Conservation (phyloP, 805 yeast genomes). For the Wickerhamomyces queroliae region DNA sequence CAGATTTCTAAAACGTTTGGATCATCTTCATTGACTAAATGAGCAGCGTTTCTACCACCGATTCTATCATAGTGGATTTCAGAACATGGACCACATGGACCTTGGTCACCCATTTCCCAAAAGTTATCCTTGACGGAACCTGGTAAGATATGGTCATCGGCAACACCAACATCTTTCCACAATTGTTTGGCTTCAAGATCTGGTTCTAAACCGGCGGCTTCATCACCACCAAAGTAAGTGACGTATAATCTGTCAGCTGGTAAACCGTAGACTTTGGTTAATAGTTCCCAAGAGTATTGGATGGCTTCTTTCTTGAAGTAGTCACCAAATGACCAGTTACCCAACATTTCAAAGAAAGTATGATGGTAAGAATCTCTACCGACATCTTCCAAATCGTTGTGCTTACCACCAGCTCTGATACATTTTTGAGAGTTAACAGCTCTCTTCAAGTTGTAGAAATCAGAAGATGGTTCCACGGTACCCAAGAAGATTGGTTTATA, state of each 20-base stretch:
- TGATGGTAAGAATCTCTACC: slow-evolving; percentile 98
- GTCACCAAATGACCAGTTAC: slow-evolving; percentile 99
- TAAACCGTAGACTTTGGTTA: slow-evolving; percentile 80
- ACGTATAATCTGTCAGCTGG: slow-evolving; percentile 81
- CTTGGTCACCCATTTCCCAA: slow-evolving; percentile 99
- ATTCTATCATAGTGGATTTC: slow-evolving; percentile 97
- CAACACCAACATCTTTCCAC: slow-evolving; percentile 86
- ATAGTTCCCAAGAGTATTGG: slow-evolving; percentile 81
- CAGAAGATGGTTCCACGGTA: slow-evolving; percentile 92
- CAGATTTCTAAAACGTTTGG: slow-evolving; percentile 97
- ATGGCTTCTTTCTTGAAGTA: slow-evolving; percentile 96
- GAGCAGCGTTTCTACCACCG: slow-evolving; percentile 95
- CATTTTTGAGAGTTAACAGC: slow-evolving; percentile 97
- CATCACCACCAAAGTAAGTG: slow-evolving; percentile 95
- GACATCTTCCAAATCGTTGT: slow-evolving; percentile 95
- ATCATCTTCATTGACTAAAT: slow-evolving; percentile 91
- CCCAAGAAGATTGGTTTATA: slow-evolving; percentile 97
- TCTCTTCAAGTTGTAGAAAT: slow-evolving; percentile 75
- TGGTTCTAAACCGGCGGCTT: slow-evolving; percentile 73
- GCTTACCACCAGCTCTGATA: slow-evolving; percentile 99
- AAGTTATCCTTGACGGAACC: slow-evolving; percentile 90
- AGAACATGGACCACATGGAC: slow-evolving; percentile 99
- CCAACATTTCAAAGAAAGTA: slow-evolving; percentile 98
- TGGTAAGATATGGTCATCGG: slow-evolving; percentile 88
- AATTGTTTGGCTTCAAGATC: slow-evolving; percentile 88